phyloP scores from a whole-genome alignment of 495 filamentous ascomycete species.

The Aspergillus bridgeri region DNA sequence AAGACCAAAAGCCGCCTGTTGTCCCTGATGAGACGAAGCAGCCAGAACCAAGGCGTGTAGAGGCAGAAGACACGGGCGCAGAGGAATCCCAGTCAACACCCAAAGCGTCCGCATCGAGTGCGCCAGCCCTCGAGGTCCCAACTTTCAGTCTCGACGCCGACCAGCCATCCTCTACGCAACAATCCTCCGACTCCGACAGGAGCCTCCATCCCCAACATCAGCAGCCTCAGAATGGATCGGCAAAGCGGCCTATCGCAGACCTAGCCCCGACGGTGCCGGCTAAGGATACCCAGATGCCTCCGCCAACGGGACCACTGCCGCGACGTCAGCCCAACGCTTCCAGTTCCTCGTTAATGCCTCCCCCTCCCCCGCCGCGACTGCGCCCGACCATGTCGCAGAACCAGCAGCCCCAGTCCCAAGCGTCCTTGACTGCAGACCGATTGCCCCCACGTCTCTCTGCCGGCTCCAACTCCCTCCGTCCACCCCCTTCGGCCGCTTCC shows the following conservation, averaged over 20 bases:
- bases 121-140: conserved; percentile 31
- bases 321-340: conserved; percentile 10
- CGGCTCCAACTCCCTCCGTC: conserved; percentile 15
- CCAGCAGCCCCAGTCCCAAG: conserved; percentile 12
- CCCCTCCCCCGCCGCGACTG: conserved; percentile 31
- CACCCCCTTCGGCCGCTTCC: conserved; percentile 29
- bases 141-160: conserved; percentile 29
- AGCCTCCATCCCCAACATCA: neutral
- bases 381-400: conserved; percentile 24
- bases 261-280: conserved; percentile 11
- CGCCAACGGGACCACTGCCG: neutral
- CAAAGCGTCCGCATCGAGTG: conserved; percentile 37
- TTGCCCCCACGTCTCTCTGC: conserved; percentile 21
- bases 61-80: conserved; percentile 11
- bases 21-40: conserved; percentile 12
- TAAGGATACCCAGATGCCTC: conserved; percentile 15
- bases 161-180: neutral
- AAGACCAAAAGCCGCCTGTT: conserved; percentile 9
- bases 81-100: conserved; percentile 47
- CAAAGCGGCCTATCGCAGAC: conserved; percentile 8
- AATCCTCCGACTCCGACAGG: neutral
- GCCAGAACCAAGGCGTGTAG: neutral
- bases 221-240: conserved; percentile 7
- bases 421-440: conserved; percentile 10
- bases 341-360: conserved; percentile 36